These are phyloP conservation scores for Stephania japonica DNA, from an alignment of 164 flowering plant genomes.

Conservation along the genomic window DNA sequence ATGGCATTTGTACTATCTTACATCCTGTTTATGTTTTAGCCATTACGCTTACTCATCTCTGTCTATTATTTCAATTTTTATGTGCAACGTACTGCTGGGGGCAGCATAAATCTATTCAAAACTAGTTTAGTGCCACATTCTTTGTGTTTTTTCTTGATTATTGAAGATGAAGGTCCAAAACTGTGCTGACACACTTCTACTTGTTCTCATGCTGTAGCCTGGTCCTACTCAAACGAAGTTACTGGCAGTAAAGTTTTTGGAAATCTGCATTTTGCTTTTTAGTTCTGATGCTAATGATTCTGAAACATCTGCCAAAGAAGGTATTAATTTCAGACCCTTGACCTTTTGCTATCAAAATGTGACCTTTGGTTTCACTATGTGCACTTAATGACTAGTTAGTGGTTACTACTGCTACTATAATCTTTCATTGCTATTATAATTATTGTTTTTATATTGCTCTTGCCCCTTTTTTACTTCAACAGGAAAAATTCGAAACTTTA, in stretches of 20 bases:
- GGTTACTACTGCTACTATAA: too few relatives aligned
- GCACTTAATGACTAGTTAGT: too few relatives aligned
- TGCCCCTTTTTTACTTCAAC: constrained; percentile 15
- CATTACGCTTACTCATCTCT: background rate
- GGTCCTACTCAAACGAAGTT: constrained; percentile 57
- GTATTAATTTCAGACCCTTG: constrained; percentile 30
- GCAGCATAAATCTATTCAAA: background rate
- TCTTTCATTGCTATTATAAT: too few relatives aligned
- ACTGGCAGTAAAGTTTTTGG: constrained; percentile 86
- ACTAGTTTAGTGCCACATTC: background rate
- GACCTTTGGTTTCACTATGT: background rate
- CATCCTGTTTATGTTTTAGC: background rate
- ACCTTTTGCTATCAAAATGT: background rate
- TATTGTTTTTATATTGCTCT: background rate
- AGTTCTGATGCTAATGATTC: constrained; percentile 49
- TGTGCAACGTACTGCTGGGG: background rate
- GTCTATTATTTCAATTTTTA: background rate
- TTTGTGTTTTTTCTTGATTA: background rate
- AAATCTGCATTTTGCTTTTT: constrained; percentile 54
- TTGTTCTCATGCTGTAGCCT: constrained; percentile 47
- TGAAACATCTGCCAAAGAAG: constrained; percentile 42
- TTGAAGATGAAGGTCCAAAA: background rate
- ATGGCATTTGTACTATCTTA: too few relatives aligned
- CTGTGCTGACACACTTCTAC: constrained; percentile 9
- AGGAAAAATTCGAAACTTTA: constrained; percentile 46